Base-by-base conservation (phyloP, 257 asterid species). In the Fraxinus cuspidata region DNA sequence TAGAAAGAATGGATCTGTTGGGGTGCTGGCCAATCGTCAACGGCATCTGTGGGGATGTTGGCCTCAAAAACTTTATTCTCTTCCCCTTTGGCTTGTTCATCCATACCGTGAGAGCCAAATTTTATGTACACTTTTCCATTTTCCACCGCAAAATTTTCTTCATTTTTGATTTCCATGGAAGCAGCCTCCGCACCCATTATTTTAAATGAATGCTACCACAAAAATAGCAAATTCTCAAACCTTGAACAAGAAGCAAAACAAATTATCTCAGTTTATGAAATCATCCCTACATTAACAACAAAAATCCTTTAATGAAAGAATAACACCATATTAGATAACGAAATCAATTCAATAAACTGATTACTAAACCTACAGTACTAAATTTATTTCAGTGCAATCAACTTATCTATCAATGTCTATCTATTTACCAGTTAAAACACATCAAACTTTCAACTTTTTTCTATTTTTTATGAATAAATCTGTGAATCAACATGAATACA, bases 1-100 rank as follows among this genome's bases (percentile, higher is more conserved):
- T 81, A 90, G 80, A 88, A 89, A 3, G 91, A 80, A 81, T 92
- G 92, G 35, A 90, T 78, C 84, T 89, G 90, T 34, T 81, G 71
- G 70, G 96, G 92, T 77, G 81, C 97, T 11, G 98, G 98, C 97
- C 98, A 94, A 71, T 94, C 98, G 42, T 94, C 97, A 81, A 81
- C 96, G 13, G 88, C 98, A 86, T 92, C 89, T 87, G 83, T 89
- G 1, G 92, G 97, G 80, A 89, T 70, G 84, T 78, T 81, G 81
- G 81, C 77, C 31, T 87, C 91, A 1, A 89, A 47, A 64, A 68
- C 87, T 47, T 82, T 84, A 64, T 77, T 74, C 27, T 3, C 77
- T 69, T 87, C 96, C 42, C 51, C 87, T 74, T 86, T 87, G 28
- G 66, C 70, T 3, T 83, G 65, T 37, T 83, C 89, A 70, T 85